Percentiles rank a stretch among this genome's conserved stretches.
Conservation (phyloP, 495 filamentous ascomycete genomes). For the Xylaria bambusicola region DNA sequence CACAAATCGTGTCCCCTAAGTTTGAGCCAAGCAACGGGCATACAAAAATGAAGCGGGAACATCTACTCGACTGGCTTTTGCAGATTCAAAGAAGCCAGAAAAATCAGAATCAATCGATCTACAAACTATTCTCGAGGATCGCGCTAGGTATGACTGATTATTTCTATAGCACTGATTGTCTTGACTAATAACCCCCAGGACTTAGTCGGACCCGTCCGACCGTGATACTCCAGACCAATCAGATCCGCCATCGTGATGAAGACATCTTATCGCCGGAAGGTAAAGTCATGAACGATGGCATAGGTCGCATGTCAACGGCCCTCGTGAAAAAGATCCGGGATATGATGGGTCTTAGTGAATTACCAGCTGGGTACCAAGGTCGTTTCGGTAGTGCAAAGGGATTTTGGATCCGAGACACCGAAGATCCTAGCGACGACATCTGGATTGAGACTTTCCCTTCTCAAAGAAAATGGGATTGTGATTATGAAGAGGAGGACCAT, state of each 20-base stretch:
- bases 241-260: slow-evolving; percentile 35
- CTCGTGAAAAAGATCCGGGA: slow-evolving; percentile 64
- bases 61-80: slow-evolving; percentile 48
- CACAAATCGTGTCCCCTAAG: slow-evolving; percentile 28
- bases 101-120: slow-evolving; percentile 39
- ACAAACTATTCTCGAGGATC: slow-evolving; percentile 45
- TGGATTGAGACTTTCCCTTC: slow-evolving; percentile 82
- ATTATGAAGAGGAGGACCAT: slow-evolving; percentile 50
- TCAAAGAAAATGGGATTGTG: slow-evolving; percentile 76
- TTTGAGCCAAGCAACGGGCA: slow-evolving; percentile 31
- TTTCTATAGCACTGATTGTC: not conserved
- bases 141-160: slow-evolving; percentile 35
- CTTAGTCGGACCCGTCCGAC: slow-evolving; percentile 46
- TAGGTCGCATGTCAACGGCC: slow-evolving; percentile 66
- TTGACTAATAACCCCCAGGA: slow-evolving; percentile 25
- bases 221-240: slow-evolving; percentile 34
- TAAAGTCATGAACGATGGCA: slow-evolving; percentile 80
- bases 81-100: slow-evolving; percentile 37
- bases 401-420: slow-evolving; percentile 76
- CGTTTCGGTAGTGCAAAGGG: slow-evolving; percentile 86
- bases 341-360: slow-evolving; percentile 56
- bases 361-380: slow-evolving; percentile 77
- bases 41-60: slow-evolving; percentile 29
- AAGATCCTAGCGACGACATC: slow-evolving; percentile 40
- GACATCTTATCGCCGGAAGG: slow-evolving; percentile 41